Evolutionary conservation across 257 asterid genomes (phyloP), one percentile per base, ranked within the genome.

Genomic region (Solanum clarkiae): DNA sequence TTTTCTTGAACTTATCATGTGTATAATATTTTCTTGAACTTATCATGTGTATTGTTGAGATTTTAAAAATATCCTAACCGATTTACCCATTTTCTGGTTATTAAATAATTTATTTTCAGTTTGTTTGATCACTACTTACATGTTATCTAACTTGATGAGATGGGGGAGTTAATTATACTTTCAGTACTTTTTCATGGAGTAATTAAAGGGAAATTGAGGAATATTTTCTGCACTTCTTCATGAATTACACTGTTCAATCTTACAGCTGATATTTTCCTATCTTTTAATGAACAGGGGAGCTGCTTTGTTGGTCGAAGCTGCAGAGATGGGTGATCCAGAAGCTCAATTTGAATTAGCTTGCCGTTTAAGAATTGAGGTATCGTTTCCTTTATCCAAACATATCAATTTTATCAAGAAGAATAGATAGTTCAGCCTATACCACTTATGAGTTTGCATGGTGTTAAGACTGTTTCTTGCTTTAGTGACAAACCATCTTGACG

Each of bases 271-370:
- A 22, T 84, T 8, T 70, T 45, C 85, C 65, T 87, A 32, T 53
- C 8, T 86, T 83, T 26, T 88, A 80, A 56, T 59, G 85, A 32
- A 86, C 86, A 96, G 99, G 84, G 98, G 98, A 22, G 98, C 98
- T 90, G 98, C 99, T 80, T 95, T 96, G 90, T 92, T 96, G 86
- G 93, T 96, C 55, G 99, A 96, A 91, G 98, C 99, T 88, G 98
- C 98, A 53, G 98, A 96, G 89, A 96, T 95, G 99, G 99, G 99
- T 57, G 90, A 96, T 87, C 93, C 98, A 77, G 98, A 96, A 84
- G 98, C 99, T 62, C 98, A 87, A 60, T 96, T 92, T 87, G 98
- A 94, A 59, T 89, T 96, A 68, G 99, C 95, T 84, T 92, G 98
- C 90, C 93, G 88, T 84, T 89, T 96, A 86, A 93, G 98, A 91